A percentile compares a stretch with the other conserved stretches of the same genome.
Conservation (phyloP, 225 moss, liverwort and hornwort species). For the Pleurozium schreberi region DNA sequence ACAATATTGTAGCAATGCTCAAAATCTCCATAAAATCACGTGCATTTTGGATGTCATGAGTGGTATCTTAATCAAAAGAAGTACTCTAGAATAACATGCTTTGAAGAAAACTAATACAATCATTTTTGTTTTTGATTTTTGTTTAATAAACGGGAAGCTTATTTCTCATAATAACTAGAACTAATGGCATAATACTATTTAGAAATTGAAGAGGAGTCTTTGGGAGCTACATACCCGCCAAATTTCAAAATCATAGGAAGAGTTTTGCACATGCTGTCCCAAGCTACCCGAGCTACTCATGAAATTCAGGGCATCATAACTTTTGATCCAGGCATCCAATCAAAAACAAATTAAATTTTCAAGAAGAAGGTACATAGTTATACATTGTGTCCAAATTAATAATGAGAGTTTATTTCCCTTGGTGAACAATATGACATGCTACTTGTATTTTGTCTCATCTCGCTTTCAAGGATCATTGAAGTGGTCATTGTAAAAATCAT, state of each 20-base stretch:
- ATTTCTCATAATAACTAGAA: neutral
- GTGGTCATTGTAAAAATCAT: too few species aligned
- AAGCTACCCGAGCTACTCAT: too few species aligned
- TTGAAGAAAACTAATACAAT: neutral
- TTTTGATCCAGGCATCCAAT: too few species aligned
- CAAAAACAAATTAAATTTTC: too few species aligned
- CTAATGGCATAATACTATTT: neutral
- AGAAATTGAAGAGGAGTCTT: neutral
- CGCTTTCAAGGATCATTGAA: too few species aligned
- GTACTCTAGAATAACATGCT: neutral
- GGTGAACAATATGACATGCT: neutral
- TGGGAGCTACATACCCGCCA: accelerated
- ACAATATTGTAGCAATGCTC: neutral
- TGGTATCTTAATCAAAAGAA: neutral
- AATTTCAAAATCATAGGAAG: too few species aligned
- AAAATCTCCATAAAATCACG: accelerated
- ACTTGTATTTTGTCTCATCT: neutral
- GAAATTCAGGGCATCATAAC: too few species aligned
- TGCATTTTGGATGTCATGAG: neutral
- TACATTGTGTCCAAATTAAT: too few species aligned
- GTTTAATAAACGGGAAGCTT: accelerated
- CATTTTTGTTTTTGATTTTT: neutral
- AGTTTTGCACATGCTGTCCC: too few species aligned
- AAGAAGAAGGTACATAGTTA: too few species aligned
- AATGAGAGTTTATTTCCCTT: accelerated